phyloP scores from a whole-genome alignment of 2,329 filamentous ascomycete species.

The Stemphylium lycopersici region DNA sequence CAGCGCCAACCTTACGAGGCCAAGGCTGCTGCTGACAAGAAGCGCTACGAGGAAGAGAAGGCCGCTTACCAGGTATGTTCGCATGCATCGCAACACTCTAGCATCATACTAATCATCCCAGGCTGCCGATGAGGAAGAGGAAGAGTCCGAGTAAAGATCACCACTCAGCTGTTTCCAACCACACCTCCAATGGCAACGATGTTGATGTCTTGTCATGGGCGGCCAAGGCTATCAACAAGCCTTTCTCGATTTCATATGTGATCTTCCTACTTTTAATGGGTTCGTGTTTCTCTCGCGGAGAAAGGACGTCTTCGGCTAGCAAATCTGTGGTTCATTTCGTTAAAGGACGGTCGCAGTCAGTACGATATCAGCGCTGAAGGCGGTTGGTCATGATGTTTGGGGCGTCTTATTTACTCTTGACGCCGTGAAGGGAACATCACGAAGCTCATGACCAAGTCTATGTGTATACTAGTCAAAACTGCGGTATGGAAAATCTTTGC shows the following conservation, averaged over 20 bases:
- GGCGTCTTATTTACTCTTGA: constrained; percentile 31
- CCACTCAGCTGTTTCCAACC: constrained; percentile 14
- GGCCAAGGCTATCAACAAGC: constrained; percentile 22
- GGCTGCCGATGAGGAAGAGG: constrained; percentile 48
- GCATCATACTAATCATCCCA: constrained; percentile 21
- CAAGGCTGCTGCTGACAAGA: constrained; percentile 97
- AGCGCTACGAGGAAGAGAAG: constrained; percentile 99
- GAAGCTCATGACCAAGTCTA: constrained; percentile 44
- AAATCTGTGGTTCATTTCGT: constrained; percentile 31
- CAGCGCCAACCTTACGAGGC: constrained; percentile 93
- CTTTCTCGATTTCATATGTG: constrained; percentile 33
- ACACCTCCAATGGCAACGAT: constrained; percentile 21
- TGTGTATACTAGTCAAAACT: constrained; percentile 48
- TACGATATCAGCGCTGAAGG: constrained; percentile 27
- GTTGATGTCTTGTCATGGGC: constrained; percentile 38
- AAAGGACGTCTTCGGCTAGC: constrained; percentile 28
- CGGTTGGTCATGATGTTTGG: constrained; percentile 41
- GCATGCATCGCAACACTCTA: neutral
- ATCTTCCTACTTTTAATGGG: constrained; percentile 34
- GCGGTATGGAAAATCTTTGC: constrained; percentile 41
- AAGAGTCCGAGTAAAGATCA: constrained; percentile 48
- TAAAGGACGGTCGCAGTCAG: constrained; percentile 33
- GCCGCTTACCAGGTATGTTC: constrained; percentile 64
- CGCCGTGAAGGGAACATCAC: constrained; percentile 39
- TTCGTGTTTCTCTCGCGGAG: constrained; percentile 26